A percentile compares a stretch with the other conserved stretches of the same genome.
Conservation (phyloP, 148 eudicot species). For the Mesembryanthemum crystallinum region DNA sequence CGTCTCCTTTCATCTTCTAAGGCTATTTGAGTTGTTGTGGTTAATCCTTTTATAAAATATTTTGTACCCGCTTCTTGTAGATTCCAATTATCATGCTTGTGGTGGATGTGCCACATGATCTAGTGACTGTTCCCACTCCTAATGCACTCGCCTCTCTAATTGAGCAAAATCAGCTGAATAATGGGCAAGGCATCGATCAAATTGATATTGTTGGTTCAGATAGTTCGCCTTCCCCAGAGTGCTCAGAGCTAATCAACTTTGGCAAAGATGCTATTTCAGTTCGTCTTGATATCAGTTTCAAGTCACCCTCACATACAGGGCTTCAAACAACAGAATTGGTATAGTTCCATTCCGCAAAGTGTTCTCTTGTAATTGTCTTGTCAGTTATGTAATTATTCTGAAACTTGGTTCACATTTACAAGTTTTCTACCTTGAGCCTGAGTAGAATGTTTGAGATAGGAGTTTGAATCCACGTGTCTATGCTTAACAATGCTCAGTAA, state of each 20-base stretch:
- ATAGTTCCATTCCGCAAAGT: slow-evolving; percentile 24
- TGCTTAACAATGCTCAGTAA: neutral
- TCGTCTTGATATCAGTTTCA: slow-evolving; percentile 92
- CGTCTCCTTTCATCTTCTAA: neutral
- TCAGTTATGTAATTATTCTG: slow-evolving; percentile 10
- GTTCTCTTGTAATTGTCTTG: neutral
- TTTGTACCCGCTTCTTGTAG: slow-evolving; percentile 34
- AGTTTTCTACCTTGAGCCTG: neutral
- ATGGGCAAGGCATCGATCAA: slow-evolving; percentile 36
- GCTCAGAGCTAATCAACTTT: slow-evolving; percentile 35
- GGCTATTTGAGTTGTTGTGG: slow-evolving; percentile 12
- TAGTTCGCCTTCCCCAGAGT: slow-evolving; percentile 33
- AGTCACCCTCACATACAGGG: slow-evolving; percentile 92
- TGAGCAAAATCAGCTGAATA: slow-evolving; percentile 40
- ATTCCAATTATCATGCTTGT: slow-evolving; percentile 98
- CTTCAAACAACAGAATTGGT: slow-evolving; percentile 95
- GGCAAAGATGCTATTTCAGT: slow-evolving; percentile 56
- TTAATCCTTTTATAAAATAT: slow-evolving; percentile 1
- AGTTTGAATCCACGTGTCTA: too few species aligned
- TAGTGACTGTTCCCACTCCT: slow-evolving; percentile 45
- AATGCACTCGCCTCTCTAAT: slow-evolving; percentile 38
- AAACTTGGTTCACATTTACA: neutral
- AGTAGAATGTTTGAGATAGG: slow-evolving; percentile 1
- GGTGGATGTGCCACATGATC: slow-evolving; percentile 89
- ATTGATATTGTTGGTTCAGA: slow-evolving; percentile 41